Conservation (phyloP, 352 stramenopile genomes). For the Pythium grandisporangium region DNA sequence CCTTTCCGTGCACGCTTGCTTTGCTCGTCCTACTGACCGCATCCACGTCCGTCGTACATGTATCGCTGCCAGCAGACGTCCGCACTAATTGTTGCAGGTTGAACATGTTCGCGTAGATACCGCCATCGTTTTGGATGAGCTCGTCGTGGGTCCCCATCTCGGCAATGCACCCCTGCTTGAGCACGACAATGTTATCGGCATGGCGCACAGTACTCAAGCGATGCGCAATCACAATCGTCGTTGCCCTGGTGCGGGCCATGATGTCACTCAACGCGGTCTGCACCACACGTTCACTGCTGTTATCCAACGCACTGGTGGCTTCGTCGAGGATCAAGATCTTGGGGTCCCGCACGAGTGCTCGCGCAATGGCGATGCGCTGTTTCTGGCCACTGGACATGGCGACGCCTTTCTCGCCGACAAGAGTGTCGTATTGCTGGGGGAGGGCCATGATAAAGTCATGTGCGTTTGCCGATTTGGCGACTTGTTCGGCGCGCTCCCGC, state of each 20-base stretch:
- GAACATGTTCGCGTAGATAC: slow-evolving; percentile 73
- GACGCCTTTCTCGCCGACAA: slow-evolving; percentile 11
- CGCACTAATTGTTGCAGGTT: slow-evolving; percentile 30
- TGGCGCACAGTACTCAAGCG: slow-evolving; percentile 36
- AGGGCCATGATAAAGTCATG: slow-evolving; percentile 6
- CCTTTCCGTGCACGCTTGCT: no score
- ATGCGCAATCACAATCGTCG: slow-evolving; percentile 45
- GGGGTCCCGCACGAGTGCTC: slow-evolving; percentile 30
- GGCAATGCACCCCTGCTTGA: slow-evolving; percentile 20
- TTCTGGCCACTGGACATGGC: slow-evolving; percentile 3
- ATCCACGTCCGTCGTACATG: slow-evolving; percentile 57
- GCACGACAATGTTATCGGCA: slow-evolving; percentile 35
- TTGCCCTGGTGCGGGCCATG: slow-evolving; percentile 38
- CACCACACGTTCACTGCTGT: slow-evolving; percentile 40
- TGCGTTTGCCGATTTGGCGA: background rate
- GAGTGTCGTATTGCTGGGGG: slow-evolving; percentile 9
- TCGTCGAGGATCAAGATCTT: slow-evolving; percentile 40
- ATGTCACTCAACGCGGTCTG: slow-evolving; percentile 25
- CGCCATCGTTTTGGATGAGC: slow-evolving; percentile 41
- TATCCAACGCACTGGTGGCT: slow-evolving; percentile 31
- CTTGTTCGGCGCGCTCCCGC: slow-evolving; percentile 45
- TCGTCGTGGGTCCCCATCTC: slow-evolving; percentile 25
- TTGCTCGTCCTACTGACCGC: no score
- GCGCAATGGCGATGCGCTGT: background rate
- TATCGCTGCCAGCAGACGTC: background rate